A percentile compares a stretch with the other conserved stretches of the same genome.
Evolutionary conservation across 805 yeast species (phyloP).

Genomic region (Ascoidea tarda): DNA sequence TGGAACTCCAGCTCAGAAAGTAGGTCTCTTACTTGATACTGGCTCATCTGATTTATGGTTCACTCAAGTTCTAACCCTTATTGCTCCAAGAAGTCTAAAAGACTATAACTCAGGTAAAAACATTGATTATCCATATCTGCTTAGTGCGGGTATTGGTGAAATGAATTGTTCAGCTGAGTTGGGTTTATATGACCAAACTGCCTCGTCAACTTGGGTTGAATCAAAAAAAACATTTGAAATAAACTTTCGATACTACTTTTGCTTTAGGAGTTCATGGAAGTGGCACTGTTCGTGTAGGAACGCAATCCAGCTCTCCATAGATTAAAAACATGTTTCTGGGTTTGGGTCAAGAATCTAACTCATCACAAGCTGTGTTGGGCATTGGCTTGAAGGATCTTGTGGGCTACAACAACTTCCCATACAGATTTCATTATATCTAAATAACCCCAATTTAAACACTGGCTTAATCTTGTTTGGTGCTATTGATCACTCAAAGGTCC

Average conservation of each 20-base stretch:
- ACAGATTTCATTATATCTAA: conserved; percentile 49
- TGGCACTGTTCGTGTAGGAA: neutral
- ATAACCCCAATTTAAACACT: conserved; percentile 22
- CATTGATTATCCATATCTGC: no score
- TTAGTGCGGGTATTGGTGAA: no score
- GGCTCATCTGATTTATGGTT: no score
- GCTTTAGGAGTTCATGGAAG: neutral
- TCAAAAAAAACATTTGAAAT: no score
- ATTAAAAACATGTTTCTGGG: neutral
- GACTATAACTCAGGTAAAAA: no score
- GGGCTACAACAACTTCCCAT: conserved; percentile 38
- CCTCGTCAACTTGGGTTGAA: neutral
- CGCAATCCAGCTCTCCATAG: no score
- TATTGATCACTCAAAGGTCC: conserved; percentile 46
- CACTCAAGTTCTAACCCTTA: no score
- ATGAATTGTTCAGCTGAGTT: neutral
- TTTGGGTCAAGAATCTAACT: neutral
- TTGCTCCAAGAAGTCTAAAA: no score
- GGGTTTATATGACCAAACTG: neutral
- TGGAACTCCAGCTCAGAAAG: no score
- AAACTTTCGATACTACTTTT: neutral
- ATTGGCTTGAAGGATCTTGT: conserved; percentile 40
- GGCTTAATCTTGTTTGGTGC: conserved; percentile 63
- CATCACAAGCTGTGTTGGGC: conserved; percentile 47
- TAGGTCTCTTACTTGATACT: no score